Base-by-base conservation (phyloP, 202 grass and related monocot genomes). In the Saccharum hybrid region DNA sequence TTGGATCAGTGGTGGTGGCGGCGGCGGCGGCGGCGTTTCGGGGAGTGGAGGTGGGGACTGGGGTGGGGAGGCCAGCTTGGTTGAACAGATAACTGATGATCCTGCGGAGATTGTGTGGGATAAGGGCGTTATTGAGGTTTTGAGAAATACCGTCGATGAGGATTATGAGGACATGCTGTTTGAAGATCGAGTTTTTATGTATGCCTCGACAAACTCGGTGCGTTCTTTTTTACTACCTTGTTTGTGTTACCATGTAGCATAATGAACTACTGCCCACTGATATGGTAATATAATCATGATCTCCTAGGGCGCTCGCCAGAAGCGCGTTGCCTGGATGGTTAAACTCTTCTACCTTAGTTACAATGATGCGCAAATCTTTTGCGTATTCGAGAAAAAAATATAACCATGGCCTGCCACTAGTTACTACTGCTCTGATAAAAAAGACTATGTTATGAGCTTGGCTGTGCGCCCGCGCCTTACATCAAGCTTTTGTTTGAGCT, bases 101-200 rank as follows among this genome's bases (percentile, higher is more conserved):
- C 96, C 96, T 30, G 77, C 52, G 2, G 85, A 81, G 54, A 88
- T 98, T 45, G 81, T 93, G 59, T 87, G 66, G 83, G 92, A 88
- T 81, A 98, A 84, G 71, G 72, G 90, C 18, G 22, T 90, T 38
- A 79, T 91, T 76, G 77, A 87, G 71, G 78, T 84, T 39, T 81
- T 93, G 36, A 93, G 75, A 68, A 71, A 89, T 19, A 78, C 90
- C 5, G 45, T 90, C 67, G 76, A 72, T 78, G 85, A 87, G 63
- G 85, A 92, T 81, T 94, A 95, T 41, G 87, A 84, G 41, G 92
- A 98, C 68, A 88, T 95, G 87, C 59, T 95, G 79, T 95, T 98
- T 52, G 92, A 98, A 69, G 96, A 95, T 83, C 74, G 87, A 83
- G 96, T 98, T 70, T 98, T 98, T 75, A 52, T 89, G 49, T 93